A percentile compares a stretch with the other conserved stretches of the same genome.
Evolutionary conservation across 1,284 basidiomycete genomes (phyloP).

Genomic region (Ganoderma leucocontextum): DNA sequence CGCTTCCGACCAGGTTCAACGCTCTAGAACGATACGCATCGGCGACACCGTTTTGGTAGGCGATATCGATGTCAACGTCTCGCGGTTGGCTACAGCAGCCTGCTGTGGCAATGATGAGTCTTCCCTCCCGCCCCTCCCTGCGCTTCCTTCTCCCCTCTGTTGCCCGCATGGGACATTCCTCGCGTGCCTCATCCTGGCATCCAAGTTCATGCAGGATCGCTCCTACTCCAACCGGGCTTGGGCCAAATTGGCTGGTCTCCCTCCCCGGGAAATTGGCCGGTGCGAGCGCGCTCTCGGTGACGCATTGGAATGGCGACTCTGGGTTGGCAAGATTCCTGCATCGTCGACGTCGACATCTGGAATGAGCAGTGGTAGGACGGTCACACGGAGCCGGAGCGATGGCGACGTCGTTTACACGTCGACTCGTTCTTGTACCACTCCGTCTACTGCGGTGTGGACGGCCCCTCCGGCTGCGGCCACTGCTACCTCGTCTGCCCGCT

Average conservation of each 20-base stretch:
- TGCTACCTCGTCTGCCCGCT: slow-evolving; percentile 11
- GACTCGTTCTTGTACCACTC: slow-evolving; percentile 26
- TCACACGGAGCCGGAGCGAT: slow-evolving; percentile 39
- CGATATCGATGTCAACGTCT: slow-evolving; percentile 11
- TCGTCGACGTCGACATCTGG: slow-evolving; percentile 21
- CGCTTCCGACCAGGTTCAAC: slow-evolving; percentile 28
- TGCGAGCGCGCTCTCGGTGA: slow-evolving; percentile 84
- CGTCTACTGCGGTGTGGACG: slow-evolving; percentile 33
- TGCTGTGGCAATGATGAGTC: slow-evolving; percentile 31
- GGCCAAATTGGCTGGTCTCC: slow-evolving; percentile 85
- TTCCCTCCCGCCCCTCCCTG: slow-evolving; percentile 52
- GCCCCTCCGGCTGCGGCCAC: slow-evolving; percentile 22
- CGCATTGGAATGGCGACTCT: slow-evolving; percentile 83
- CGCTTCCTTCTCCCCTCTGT: slow-evolving; percentile 80
- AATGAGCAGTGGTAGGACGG: slow-evolving; percentile 20
- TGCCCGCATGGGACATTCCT: slow-evolving; percentile 91
- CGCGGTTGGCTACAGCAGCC: not conserved
- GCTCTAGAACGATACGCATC: slow-evolving; percentile 26
- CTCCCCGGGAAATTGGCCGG: slow-evolving; percentile 79
- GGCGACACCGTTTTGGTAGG: slow-evolving; percentile 21
- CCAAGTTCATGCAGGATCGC: slow-evolving; percentile 93
- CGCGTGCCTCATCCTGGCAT: slow-evolving; percentile 87
- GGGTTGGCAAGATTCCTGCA: slow-evolving; percentile 71
- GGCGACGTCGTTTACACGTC: slow-evolving; percentile 30
- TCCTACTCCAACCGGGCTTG: slow-evolving; percentile 94